These are phyloP conservation scores for Bryoerythrophyllum caledonicum DNA, from an alignment of 225 moss, liverwort and hornwort genomes.

Conservation along the genomic window DNA sequence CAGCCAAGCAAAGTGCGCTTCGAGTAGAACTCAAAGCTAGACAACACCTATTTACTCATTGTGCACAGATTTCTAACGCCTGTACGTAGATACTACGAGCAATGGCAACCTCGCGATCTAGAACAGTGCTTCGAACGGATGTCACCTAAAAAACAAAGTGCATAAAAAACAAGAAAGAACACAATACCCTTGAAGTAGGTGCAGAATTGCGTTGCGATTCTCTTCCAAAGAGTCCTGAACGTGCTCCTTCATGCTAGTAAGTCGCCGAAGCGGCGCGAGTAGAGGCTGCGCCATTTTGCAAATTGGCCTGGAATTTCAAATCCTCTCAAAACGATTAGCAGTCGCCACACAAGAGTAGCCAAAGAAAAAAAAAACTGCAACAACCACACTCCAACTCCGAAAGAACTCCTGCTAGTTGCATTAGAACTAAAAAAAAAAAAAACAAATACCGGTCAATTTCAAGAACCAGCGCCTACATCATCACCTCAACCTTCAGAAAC, in stretches of 20 bases:
- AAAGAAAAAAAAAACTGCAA: no score
- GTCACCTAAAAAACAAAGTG: not conserved
- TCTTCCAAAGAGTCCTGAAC: conserved; percentile 47
- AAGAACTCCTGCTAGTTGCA: not conserved
- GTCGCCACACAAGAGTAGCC: no score
- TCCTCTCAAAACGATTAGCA: not conserved
- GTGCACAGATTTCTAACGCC: not conserved
- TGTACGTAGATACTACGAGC: not conserved
- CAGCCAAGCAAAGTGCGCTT: not conserved
- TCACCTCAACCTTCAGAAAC: no score
- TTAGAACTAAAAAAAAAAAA: not conserved
- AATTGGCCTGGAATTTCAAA: conserved; percentile 10
- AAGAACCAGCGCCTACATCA: no score
- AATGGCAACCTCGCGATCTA: not conserved
- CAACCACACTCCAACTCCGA: not conserved
- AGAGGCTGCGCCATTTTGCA: conserved; percentile 36
- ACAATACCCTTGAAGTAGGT: conserved; percentile 55
- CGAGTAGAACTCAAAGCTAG: not conserved
- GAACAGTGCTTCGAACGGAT: not conserved
- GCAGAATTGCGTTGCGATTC: conserved; percentile 53
- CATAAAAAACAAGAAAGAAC: not conserved
- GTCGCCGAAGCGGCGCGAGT: conserved; percentile 27
- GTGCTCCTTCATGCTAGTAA: conserved; percentile 55
- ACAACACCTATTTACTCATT: not conserved
- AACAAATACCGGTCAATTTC: no score